Base-by-base conservation (phyloP, 192 early-diverging fungal species). In the Spizellomyces punctatus region DNA sequence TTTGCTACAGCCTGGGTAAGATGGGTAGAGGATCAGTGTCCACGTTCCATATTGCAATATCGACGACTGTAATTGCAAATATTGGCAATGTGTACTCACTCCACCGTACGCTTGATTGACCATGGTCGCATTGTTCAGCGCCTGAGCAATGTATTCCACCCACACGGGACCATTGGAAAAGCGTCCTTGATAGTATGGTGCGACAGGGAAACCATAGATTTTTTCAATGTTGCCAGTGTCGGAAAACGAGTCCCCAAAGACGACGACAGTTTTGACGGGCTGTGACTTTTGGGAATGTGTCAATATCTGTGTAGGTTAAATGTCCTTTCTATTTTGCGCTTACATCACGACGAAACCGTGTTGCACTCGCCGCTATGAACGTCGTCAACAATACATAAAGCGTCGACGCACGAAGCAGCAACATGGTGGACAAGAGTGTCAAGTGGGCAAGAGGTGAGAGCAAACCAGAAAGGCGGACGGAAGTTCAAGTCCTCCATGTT, bases 181-280 rank as follows among this genome's bases (percentile, higher is more conserved):
- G 42, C 80, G 76, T 17, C 76, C 76, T 12, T 75, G n/a, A 42
- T 44, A 71, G 76, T 81, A 81, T 27, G 64, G 69, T 6, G 66
- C 6, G 10, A 8, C 54, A 16, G 81, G 80, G 56, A 63, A 45
- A 10, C 57, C 71, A 36, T 45, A 55, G 14, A 73, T 48, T 6
- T 27, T 45, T 50, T 64, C 82, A 2, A 73, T 75, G 41, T 80
- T 78, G 49, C 82, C 86, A 27, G 56, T 81, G 69, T 88, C 87
- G 10, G 70, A 74, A 71, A 78, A 77, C 6, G 84, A 86, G 66
- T 88, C 87, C 6, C 87, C 87, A 76, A 88, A 88, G 16, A 78
- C 73, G 14, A 83, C 71, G 36, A 87, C 27, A 46, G 64, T 74
- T 12, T 85, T 72, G 68, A 86, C 62, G 3, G 27, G 27, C 27